phyloP scores from a whole-genome alignment of 2,329 filamentous ascomycete genomes.

The Akanthomyces lecanii region DNA sequence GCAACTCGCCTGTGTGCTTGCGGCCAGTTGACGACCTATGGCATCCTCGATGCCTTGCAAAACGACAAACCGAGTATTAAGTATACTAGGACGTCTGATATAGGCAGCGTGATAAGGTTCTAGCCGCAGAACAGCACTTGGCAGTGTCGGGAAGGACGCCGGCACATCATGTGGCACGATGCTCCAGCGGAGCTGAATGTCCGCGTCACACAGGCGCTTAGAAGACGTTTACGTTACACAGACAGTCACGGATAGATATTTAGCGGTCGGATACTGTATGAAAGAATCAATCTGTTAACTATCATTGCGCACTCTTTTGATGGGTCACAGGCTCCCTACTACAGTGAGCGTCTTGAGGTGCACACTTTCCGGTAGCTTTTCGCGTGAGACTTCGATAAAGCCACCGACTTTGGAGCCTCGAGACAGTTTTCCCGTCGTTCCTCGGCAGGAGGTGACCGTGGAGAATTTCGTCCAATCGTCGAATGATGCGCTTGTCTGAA shows the following conservation, averaged over 20 bases:
- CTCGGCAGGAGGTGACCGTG: background rate
- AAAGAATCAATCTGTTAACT: slow-evolving; percentile 13
- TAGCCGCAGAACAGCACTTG: background rate
- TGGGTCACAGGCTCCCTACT: background rate
- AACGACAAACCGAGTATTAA: no score
- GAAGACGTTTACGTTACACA: background rate
- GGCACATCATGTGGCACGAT: background rate
- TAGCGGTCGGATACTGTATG: background rate
- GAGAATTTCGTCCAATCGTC: background rate
- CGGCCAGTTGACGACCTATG: background rate
- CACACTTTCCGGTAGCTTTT: background rate
- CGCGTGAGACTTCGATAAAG: background rate
- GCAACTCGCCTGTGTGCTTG: background rate
- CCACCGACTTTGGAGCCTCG: background rate
- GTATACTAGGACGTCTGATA: no score
- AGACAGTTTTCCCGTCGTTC: background rate
- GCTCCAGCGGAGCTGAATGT: background rate
- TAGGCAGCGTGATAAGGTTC: background rate
- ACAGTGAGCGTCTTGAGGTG: background rate
- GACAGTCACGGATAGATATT: background rate
- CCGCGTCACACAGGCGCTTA: background rate
- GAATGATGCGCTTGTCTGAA: background rate
- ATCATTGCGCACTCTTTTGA: slow-evolving; percentile 5
- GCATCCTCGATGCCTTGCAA: background rate
- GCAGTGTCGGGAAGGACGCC: background rate